Evolutionary conservation across 176 grass and related monocot genomes (phyloP).

Genomic region (Oryza meridionalis): DNA sequence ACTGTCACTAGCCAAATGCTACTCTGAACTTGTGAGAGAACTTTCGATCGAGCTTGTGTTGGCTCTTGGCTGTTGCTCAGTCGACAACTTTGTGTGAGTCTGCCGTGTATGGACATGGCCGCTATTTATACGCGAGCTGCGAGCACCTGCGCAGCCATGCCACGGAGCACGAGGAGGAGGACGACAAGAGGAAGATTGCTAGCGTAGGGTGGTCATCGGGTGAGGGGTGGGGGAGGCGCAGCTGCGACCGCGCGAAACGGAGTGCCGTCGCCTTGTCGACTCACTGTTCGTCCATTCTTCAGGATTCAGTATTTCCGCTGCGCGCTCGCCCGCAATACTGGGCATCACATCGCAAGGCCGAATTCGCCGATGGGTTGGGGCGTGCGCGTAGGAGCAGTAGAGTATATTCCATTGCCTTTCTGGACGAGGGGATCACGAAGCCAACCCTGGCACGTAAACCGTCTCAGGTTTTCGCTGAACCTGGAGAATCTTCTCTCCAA

Average conservation of each 20-base stretch:
- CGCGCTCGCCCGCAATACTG: not conserved
- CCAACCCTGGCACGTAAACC: not conserved
- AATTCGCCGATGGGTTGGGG: not conserved
- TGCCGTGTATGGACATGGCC: not conserved
- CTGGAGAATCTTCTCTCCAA: not conserved
- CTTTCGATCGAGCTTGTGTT: not conserved
- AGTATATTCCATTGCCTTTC: not conserved
- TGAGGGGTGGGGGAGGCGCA: not conserved
- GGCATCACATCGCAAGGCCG: not conserved
- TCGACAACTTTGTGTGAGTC: not conserved
- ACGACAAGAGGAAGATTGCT: not conserved
- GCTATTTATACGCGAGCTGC: constrained; percentile 11
- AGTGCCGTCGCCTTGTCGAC: not conserved
- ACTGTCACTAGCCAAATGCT: not conserved
- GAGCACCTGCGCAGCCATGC: not conserved
- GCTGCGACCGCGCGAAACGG: not conserved
- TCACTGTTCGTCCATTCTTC: not conserved
- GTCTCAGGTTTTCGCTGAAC: not conserved
- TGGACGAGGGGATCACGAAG: not conserved
- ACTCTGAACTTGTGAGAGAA: not conserved
- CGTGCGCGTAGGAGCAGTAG: not conserved
- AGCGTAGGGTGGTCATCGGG: not conserved
- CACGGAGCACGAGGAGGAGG: not conserved
- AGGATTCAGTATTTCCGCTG: not conserved
- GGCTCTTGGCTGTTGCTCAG: constrained; percentile 22